Base-by-base conservation (phyloP, 2,329 filamentous ascomycete genomes). In the Talaromyces sp. region DNA sequence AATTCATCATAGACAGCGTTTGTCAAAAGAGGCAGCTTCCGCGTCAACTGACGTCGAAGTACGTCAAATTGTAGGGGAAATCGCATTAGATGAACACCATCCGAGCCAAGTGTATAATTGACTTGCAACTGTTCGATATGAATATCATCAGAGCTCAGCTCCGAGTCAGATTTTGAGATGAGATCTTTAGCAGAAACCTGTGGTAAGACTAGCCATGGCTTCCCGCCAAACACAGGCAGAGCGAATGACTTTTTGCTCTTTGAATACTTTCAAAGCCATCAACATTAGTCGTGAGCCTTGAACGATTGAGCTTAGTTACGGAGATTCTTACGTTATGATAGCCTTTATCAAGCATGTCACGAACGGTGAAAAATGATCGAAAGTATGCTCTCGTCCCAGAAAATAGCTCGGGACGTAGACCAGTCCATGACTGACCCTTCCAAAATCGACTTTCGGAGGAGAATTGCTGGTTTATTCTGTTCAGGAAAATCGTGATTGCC, bases 31-130 rank as follows among this genome's bases (percentile, higher is more conserved):
- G 54, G 54, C n/a, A 57, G 35, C 25, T 57, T 57, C n/a, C 33
- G 54, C 16, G 54, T 57, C 33, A 57, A 37, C 18, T 57, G 54
- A n/a, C 54, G 54, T 12, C 54, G 54, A 8, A 57, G 33, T n/a
- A 57, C 54, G 39, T 57, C 54, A 57, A 57, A 57, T 23, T 57
- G 54, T 39, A 57, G 33, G 2, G 54, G 54, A 5, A 37, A 5
- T 12, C 23, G 35, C 54, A 57, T 57, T 14, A 57, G n/a, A 57
- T 57, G 54, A 37, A 57, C 25, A n/a, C 54, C 54, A n/a, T 57
- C 25, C 2, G 54, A 31, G 18, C 54, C 33, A 57, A 57, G 54
- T 8, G 54, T 57, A 57, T 57, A 57, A 16, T 57, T 57, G 3
- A 57, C 54, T 31, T 57, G 54, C 6, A 57, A 12, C 33, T 57